Conservation (phyloP, 139 green algal species). For the Pleodorina starrii region DNA sequence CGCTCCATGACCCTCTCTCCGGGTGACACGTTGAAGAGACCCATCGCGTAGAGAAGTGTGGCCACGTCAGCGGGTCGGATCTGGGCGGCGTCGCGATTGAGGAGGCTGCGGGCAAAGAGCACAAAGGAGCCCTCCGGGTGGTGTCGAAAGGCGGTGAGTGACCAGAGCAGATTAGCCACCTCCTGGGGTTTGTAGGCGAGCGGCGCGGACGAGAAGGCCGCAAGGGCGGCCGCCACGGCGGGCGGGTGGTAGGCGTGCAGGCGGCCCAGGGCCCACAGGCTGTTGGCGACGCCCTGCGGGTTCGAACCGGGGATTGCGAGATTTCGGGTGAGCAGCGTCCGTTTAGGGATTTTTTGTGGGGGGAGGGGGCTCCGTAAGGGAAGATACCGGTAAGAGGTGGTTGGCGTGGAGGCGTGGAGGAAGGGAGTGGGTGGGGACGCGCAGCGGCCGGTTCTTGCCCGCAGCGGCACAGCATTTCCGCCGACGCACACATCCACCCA, state of each 20-base stretch:
- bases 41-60: constrained; percentile 43
- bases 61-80: constrained; percentile 52
- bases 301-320: too few species aligned
- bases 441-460: too few species aligned
- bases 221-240: constrained; percentile 11
- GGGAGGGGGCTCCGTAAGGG: background rate
- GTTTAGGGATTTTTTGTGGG: too few species aligned
- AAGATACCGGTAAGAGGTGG: background rate
- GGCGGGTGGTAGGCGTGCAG: constrained; percentile 41
- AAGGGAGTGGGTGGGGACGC: too few species aligned
- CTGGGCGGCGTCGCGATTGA: too few species aligned
- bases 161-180: constrained; percentile 57
- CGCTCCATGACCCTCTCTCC: background rate
- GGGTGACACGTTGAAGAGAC: constrained; percentile 48
- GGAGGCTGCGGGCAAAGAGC: constrained; percentile 27
- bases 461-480: too few species aligned
- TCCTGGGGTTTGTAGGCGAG: constrained; percentile 55
- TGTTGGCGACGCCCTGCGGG: constrained; percentile 58
- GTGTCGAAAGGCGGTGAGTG: constrained; percentile 44
- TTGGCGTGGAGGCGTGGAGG: background rate
- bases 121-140: constrained; percentile 45
- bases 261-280: constrained; percentile 51
- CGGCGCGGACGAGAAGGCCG: background rate
- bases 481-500: too few species aligned
- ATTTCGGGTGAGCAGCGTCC: too few species aligned